These are phyloP conservation scores for Hordeum pubiflorum DNA, from an alignment of 202 grass and related monocot species.

Conservation along the genomic window DNA sequence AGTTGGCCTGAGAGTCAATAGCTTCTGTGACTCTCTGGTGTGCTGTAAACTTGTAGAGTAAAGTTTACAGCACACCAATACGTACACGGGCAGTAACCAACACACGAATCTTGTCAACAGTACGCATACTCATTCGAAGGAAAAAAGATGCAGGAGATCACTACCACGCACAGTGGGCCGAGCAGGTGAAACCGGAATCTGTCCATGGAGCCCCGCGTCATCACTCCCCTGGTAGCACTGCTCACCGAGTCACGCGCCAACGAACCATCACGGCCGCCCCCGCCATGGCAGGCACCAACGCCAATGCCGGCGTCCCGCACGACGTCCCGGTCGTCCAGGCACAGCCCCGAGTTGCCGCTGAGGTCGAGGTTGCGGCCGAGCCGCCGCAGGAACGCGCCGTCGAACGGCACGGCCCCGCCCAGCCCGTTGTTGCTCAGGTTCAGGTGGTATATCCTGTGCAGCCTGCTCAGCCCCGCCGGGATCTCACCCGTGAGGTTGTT, in stretches of 20 bases:
- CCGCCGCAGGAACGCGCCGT: slow-evolving; percentile 54
- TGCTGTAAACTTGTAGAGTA: too few species aligned
- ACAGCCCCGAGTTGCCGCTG: slow-evolving; percentile 75
- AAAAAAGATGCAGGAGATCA: not conserved
- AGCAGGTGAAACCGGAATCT: slow-evolving; percentile 14
- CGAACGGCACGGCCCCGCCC: slow-evolving; percentile 73
- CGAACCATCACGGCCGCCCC: not conserved
- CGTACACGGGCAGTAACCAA: not conserved
- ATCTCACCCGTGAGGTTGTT: slow-evolving; percentile 76
- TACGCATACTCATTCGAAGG: slow-evolving; percentile 16
- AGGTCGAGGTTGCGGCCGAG: slow-evolving; percentile 82
- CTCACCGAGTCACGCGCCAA: slow-evolving; percentile 1
- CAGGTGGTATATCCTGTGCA: slow-evolving; percentile 79
- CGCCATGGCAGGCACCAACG: slow-evolving; percentile 27
- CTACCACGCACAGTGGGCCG: not conserved
- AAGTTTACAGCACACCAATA: not conserved
- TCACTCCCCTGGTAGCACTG: not conserved
- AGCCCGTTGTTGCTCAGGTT: slow-evolving; percentile 96
- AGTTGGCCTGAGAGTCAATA: too few species aligned
- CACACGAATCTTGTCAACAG: not conserved
- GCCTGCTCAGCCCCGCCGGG: slow-evolving; percentile 53
- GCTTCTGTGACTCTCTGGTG: too few species aligned
- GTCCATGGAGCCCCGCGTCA: not conserved
- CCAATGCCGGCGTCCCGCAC: slow-evolving; percentile 36
- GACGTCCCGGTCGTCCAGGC: slow-evolving; percentile 48